Evolutionary conservation across 495 filamentous ascomycete species (phyloP).

Genomic region (Geoglossum glabrum): DNA sequence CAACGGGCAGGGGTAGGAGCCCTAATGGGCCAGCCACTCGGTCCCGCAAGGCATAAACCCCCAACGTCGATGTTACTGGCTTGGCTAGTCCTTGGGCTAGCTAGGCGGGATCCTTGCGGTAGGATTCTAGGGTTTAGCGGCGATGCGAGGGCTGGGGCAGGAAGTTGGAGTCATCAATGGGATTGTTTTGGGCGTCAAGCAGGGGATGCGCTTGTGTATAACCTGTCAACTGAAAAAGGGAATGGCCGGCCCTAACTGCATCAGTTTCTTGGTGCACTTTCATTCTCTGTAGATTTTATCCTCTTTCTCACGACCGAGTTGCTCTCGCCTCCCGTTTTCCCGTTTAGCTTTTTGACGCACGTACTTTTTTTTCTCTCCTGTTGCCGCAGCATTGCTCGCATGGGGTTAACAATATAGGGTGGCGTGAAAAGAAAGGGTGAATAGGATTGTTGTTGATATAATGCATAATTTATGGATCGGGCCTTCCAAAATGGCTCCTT

Average conservation of each 20-base stretch:
- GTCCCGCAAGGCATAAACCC: constrained; percentile 4
- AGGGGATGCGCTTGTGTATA: not conserved
- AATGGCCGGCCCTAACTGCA: not conserved
- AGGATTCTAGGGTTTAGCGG: not conserved
- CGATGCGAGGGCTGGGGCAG: not conserved
- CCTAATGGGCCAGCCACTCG: constrained; percentile 6
- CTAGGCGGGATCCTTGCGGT: not conserved
- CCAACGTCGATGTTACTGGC: not conserved
- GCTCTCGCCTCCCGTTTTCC: not conserved
- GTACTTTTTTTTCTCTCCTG: not conserved
- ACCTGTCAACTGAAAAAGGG: not conserved
- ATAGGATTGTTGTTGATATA: not conserved
- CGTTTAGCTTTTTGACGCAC: not conserved
- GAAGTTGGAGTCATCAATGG: not conserved
- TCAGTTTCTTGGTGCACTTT: not conserved
- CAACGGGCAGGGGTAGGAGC: constrained; percentile 1
- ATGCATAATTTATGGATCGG: not conserved
- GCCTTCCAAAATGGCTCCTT: not conserved
- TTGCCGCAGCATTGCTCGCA: not conserved
- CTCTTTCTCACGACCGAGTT: not conserved
- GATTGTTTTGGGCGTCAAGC: not conserved
- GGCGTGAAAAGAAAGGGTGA: not conserved
- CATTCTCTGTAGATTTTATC: not conserved
- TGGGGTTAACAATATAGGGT: not conserved
- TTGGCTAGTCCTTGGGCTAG: not conserved